A percentile compares a stretch with the other conserved stretches of the same genome.
These are phyloP conservation scores for Juglanconis juglandina DNA, from an alignment of 2,329 filamentous ascomycete genomes.

Conservation along the genomic window DNA sequence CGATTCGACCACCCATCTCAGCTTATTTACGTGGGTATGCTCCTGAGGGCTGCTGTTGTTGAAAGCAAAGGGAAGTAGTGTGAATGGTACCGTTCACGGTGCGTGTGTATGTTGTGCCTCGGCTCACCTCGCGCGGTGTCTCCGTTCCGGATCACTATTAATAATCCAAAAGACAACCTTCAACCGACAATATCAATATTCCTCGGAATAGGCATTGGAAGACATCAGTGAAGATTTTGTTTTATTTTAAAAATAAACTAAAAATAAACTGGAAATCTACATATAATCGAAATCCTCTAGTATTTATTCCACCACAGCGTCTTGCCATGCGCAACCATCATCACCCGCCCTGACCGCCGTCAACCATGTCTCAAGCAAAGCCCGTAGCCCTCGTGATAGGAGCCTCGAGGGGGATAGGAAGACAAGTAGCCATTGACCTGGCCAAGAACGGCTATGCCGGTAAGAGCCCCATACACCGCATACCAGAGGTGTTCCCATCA, in stretches of 20 bases:
- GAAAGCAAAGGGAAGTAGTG: neutral
- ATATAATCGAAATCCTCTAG: too few relatives aligned
- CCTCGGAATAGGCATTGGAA: too few relatives aligned
- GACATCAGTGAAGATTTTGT: too few relatives aligned
- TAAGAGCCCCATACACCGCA: conserved; percentile 31
- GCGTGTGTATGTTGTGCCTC: neutral
- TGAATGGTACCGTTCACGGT: neutral
- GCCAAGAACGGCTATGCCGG: conserved; percentile 68
- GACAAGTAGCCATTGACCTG: conserved; percentile 75
- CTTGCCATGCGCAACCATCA: neutral
- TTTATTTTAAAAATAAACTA: too few relatives aligned
- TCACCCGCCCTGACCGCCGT: conserved; percentile 14
- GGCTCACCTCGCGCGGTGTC: neutral
- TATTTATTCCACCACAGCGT: neutral
- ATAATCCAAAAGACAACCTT: neutral
- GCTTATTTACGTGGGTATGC: neutral
- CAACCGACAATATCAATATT: neutral
- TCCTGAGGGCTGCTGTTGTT: neutral
- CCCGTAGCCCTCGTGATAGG: conserved; percentile 70
- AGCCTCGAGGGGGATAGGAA: conserved; percentile 75
- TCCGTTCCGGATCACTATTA: neutral
- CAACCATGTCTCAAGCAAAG: conserved; percentile 25
- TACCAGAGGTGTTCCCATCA: too few relatives aligned
- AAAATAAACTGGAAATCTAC: too few relatives aligned
- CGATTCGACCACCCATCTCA: conserved; percentile 59